These are phyloP conservation scores for Saccharomycopsis hybrid DNA, from an alignment of 1,139 yeast genomes.

Conservation along the genomic window DNA sequence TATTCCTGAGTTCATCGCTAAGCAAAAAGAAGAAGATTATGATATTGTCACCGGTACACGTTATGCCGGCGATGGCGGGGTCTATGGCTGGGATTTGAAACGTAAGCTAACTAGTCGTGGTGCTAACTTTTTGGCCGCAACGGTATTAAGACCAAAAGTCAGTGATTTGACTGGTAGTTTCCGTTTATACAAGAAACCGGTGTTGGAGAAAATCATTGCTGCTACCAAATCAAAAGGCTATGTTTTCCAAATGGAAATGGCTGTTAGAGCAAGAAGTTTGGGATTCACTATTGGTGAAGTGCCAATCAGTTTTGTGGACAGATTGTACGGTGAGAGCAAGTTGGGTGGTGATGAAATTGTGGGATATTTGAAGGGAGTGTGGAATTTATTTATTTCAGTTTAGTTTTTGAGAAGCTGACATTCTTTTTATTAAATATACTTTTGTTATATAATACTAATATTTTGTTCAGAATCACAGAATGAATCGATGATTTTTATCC, in stretches of 20 bases:
- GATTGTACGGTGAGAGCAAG: conserved; percentile 75
- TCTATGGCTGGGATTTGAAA: conserved; percentile 80
- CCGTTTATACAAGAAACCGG: conserved; percentile 70
- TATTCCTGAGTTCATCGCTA: conserved; percentile 66
- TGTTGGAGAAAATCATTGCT: conserved; percentile 57
- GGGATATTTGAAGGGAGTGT: conserved; percentile 69
- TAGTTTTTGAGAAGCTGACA: no score
- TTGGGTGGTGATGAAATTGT: conserved; percentile 80
- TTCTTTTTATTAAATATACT: no score
- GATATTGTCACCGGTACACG: conserved; percentile 86
- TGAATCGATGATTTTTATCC: no score
- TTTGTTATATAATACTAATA: no score
- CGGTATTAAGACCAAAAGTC: conserved; percentile 65
- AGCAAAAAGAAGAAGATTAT: conserved; percentile 56
- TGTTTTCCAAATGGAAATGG: conserved; percentile 88
- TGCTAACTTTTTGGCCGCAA: conserved; percentile 72
- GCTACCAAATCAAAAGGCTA: conserved; percentile 75
- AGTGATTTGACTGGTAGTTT: conserved; percentile 76
- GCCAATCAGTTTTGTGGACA: conserved; percentile 73
- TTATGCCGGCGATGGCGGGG: conserved; percentile 79
- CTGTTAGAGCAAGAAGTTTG: conserved; percentile 71
- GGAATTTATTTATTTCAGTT: conserved; percentile 62
- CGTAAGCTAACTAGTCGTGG: conserved; percentile 76
- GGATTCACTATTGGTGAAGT: conserved; percentile 74
- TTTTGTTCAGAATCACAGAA: no score